Evolutionary conservation across 1,139 yeast species (phyloP), one percentile per base, ranked within the genome.

Genomic region (Yamadazyma conglobata): DNA sequence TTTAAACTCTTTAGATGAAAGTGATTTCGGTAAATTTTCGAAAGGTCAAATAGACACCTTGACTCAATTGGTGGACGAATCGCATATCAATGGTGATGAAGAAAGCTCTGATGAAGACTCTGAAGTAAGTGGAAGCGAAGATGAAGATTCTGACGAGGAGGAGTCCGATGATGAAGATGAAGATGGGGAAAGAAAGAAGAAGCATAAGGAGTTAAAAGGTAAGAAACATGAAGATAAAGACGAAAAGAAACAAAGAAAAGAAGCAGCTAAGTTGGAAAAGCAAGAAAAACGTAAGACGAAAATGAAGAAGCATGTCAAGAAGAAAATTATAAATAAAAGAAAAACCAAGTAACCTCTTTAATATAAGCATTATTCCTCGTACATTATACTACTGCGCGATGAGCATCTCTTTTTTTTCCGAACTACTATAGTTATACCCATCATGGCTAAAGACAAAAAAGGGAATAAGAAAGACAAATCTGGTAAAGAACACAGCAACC

Each of bases 241-340:
- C 15, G 79, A 68, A 0, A 91, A 89, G 56, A 86, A 82, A 50
- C 80, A 77, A 28, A 73, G 97, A 34, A 93, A 93, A 57, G 82
- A 81, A 47, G 83, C 81, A 15, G 81, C 87, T 13, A 91, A 87
- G 53, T 83, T 79, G 23, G 87, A 79, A 10, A 85, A 87, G 40
- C 83, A 82, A 47, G 97, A 89, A 47, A 88, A 85, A 61, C 72
- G 98, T 37, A 81, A 87, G 52, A 79, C 79, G 4, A 93, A 93
- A 56, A 82, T 91, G 80, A 91, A 91, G 57, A 93, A 93, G 57
- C 87, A 85, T 56, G 60, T 87, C 23, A 91, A 91, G 64, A 91
- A 91, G 72, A 82, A 81, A 53, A 60, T 82, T 25, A 68, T 81
- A 5, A 77, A 68, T 42, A 83, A 82, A 50, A 51, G 73, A 30